Conservation (phyloP, 225 moss, liverwort and hornwort genomes). For the Bryum argenteum region DNA sequence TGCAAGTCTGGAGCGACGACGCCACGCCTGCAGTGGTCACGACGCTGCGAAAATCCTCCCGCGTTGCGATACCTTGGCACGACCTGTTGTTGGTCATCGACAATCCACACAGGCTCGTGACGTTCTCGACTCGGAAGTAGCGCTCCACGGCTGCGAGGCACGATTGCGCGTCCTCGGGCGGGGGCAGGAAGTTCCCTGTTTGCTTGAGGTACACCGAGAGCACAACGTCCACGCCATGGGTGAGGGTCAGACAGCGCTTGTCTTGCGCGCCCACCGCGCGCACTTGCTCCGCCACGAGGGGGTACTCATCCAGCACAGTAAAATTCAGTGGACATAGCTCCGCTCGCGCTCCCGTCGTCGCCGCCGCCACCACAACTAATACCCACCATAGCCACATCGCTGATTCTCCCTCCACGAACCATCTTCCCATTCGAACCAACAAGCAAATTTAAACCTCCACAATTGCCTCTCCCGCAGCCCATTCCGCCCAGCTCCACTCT, state of each 20-base stretch:
- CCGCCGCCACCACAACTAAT: no score
- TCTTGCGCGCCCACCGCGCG: constrained; percentile 14
- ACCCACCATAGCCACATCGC: no score
- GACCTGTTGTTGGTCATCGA: constrained; percentile 17
- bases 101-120: constrained; percentile 15
- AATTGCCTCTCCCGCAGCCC: no score
- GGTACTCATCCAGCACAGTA: constrained; percentile 34
- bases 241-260: constrained; percentile 14
- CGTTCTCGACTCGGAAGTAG: constrained; percentile 30
- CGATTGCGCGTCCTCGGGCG: constrained; percentile 31
- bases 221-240: constrained; percentile 41
- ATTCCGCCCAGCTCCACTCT: no score
- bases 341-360: background rate
- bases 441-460: no score
- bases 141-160: constrained; percentile 33
- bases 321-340: constrained; percentile 47
- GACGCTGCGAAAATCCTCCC: no score
- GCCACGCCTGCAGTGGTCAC: no score
- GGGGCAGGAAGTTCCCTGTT: constrained; percentile 39
- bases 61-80: constrained; percentile 36
- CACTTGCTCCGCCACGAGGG: constrained; percentile 29
- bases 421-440: no score
- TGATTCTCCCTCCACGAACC: no score
- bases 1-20: constrained; percentile 33
- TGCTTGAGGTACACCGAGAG: constrained; percentile 38